Evolutionary conservation across 371 early-diverging fungal genomes (phyloP).

Genomic region (Rhizopus delemar): DNA sequence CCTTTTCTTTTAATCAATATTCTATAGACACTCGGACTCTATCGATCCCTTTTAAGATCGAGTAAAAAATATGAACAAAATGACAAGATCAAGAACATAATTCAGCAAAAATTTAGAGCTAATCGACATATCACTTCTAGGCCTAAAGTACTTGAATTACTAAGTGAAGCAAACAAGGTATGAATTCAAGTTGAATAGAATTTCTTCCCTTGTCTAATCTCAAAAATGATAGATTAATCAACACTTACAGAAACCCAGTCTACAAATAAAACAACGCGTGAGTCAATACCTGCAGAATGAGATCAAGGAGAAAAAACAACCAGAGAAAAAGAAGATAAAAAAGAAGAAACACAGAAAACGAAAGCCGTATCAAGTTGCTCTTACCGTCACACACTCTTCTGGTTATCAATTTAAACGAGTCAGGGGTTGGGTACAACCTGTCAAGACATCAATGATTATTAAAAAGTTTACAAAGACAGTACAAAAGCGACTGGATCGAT

Average conservation of each 20-base stretch:
- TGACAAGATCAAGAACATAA: not conserved
- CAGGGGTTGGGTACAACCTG: conserved; percentile 31
- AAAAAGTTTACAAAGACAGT: conserved; percentile 20
- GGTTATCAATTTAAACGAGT: conserved; percentile 29
- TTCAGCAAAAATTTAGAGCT: conserved; percentile 14
- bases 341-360: conserved; percentile 8
- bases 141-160: conserved; percentile 2
- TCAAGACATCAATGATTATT: conserved; percentile 27
- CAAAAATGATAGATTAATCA: conserved; percentile 5
- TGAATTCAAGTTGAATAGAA: too few relatives aligned
- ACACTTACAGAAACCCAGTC: conserved; percentile 9
- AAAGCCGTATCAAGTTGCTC: conserved; percentile 25
- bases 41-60: conserved; percentile 21
- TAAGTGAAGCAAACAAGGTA: conserved; percentile 24
- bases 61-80: conserved; percentile 12
- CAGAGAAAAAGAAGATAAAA: conserved; percentile 1
- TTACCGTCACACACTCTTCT: not conserved
- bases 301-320: not conserved
- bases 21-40: conserved; percentile 24
- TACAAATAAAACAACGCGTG: conserved; percentile 3
- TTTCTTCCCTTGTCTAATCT: not conserved
- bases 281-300: not conserved
- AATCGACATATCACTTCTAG: conserved; percentile 18
- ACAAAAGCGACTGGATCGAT: conserved; percentile 16
- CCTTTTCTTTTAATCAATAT: not conserved